These are phyloP conservation scores for Anethum foeniculum DNA, from an alignment of 140 eudicot species.

Conservation along the genomic window DNA sequence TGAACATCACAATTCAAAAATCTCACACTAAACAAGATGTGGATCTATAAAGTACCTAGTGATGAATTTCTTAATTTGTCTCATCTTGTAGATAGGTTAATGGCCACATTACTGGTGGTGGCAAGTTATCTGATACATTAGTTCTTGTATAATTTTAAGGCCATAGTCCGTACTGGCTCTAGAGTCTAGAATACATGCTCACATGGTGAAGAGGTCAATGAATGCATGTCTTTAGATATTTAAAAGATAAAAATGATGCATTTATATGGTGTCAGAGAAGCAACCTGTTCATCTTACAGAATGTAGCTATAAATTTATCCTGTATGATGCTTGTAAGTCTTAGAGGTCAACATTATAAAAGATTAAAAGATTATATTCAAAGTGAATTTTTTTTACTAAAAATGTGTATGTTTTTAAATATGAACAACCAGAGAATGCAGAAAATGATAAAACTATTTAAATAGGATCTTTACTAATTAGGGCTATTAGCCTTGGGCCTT, in stretches of 20 bases:
- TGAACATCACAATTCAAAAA: background rate
- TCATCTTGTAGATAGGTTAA: background rate
- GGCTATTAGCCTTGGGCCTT: background rate
- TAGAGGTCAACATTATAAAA: background rate
- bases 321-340: background rate
- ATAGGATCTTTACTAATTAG: background rate
- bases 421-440: background rate
- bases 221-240: background rate
- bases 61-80: background rate
- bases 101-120: background rate
- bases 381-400: background rate
- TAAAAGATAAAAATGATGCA: too few relatives aligned
- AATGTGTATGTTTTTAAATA: background rate
- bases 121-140: background rate
- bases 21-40: background rate
- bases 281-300: background rate
- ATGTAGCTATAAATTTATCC: background rate
- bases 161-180: background rate
- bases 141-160: background rate
- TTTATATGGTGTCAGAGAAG: background rate
- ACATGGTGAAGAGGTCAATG: background rate
- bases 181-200: background rate
- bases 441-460: background rate
- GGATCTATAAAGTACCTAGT: background rate
- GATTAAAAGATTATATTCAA: background rate